A percentile compares a stretch with the other conserved stretches of the same genome.
phyloP scores from a whole-genome alignment of 2,329 filamentous ascomycete genomes.

The Zymoseptoria crescenta region DNA sequence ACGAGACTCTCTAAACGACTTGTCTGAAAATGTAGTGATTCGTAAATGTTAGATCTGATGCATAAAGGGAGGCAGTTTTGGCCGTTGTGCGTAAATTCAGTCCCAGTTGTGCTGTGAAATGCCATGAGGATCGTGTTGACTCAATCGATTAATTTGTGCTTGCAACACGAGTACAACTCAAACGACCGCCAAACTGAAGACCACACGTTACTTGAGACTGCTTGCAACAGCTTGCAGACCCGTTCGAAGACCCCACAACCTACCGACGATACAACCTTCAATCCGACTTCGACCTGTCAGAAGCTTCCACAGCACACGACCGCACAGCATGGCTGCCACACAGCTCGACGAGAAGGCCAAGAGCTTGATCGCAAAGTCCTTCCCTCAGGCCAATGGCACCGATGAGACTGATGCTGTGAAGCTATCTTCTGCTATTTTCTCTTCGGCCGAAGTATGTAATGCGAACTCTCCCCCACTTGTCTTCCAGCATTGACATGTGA shows the following conservation, averaged over 20 bases:
- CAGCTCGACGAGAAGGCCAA: constrained; percentile 27
- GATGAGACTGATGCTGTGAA: constrained; percentile 27
- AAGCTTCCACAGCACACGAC: constrained; percentile 2
- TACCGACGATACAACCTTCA: background rate
- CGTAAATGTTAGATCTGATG: no score
- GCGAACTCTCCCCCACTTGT: background rate
- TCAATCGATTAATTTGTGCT: background rate
- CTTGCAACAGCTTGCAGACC: constrained; percentile 16
- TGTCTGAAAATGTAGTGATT: no score
- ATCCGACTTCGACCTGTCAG: background rate
- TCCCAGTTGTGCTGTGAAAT: background rate
- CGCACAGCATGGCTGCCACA: constrained; percentile 24
- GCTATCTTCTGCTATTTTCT: constrained; percentile 29
- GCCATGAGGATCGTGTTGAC: background rate
- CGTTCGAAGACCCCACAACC: background rate
- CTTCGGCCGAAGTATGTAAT: constrained; percentile 22
- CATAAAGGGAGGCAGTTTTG: no score
- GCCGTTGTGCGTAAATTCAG: background rate
- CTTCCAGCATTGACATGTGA: background rate
- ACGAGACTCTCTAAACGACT: no score
- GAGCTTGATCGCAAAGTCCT: constrained; percentile 28
- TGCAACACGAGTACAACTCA: background rate
- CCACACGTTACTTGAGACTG: constrained; percentile 12
- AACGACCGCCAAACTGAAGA: constrained; percentile 22
- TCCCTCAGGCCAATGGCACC: constrained; percentile 25